Evolutionary conservation across 2,329 filamentous ascomycete genomes (phyloP), one percentile per base, ranked within the genome.

Genomic region (Fusarium sp.): DNA sequence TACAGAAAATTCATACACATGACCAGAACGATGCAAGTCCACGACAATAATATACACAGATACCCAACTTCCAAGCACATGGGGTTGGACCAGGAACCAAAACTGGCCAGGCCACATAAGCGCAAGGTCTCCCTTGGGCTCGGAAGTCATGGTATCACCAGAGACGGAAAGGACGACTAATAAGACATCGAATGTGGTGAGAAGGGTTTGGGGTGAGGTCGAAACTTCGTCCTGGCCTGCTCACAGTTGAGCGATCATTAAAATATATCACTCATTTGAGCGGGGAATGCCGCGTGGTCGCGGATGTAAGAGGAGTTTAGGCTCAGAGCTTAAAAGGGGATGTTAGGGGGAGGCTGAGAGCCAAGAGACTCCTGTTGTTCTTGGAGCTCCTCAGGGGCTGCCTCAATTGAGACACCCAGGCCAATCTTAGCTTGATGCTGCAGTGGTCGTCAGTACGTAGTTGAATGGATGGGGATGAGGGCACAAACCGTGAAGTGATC

Each of bases 341-440:
- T 91, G 83, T 88, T 90, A 72, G 87, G 82, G 55, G 81, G 79
- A 55, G 79, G 73, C 76, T 88, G 86, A 63, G 84, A 82, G 64
- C 86, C 87, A 53, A 87, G 78, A 68, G 83, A 81, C 81, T 94
- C 92, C 82, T 94, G 92, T 84, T 94, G 92, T 82, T 95, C 92
- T 87, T 96, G 93, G 75, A 97, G 86, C 81, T 97, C 94, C 82
- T 97, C 94, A 62, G 91, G 89, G 55, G 91, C 91, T 57, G 93
- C 90, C 86, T 97, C 94, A 75, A 97, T 94, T 52, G 95, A 97
- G 77, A 99, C 94, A 69, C 94, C 94, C 73, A 99, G 89, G 76
- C 96, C 96, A 77, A 98, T 90, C 88, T 98, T 98, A 76, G 95
- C 94, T 85, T 93, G 89, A 91, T 96, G 94, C 96, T 99, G 77